These are phyloP conservation scores for Arthrobotrys megalospora DNA, from an alignment of 2,329 filamentous ascomycete genomes.

Conservation along the genomic window DNA sequence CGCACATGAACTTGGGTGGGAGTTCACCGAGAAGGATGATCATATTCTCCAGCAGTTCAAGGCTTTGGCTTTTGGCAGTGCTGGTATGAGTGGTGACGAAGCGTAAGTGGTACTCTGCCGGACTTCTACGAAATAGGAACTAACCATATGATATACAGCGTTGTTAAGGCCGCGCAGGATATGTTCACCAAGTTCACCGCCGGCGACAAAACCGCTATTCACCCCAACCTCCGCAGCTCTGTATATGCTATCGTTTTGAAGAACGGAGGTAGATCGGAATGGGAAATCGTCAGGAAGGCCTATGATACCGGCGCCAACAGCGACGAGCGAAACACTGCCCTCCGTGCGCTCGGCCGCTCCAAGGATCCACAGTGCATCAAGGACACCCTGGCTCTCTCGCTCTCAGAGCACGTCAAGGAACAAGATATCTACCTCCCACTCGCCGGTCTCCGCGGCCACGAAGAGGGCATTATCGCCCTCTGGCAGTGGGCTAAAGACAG, in stretches of 20 bases:
- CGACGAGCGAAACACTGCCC: slow-evolving; percentile 91
- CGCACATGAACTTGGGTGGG: slow-evolving; percentile 89
- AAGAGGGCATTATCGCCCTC: slow-evolving; percentile 82
- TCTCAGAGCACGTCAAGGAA: slow-evolving; percentile 66
- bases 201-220: slow-evolving; percentile 85
- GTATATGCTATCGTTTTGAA: slow-evolving; percentile 89
- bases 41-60: slow-evolving; percentile 97
- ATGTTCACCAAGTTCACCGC: slow-evolving; percentile 89
- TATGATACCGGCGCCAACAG: slow-evolving; percentile 82
- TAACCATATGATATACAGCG: slow-evolving; percentile 64
- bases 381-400: slow-evolving; percentile 81
- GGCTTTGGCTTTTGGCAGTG: slow-evolving; percentile 86
- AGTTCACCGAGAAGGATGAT: slow-evolving; percentile 85
- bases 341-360: slow-evolving; percentile 85
- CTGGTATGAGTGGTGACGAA: slow-evolving; percentile 85
- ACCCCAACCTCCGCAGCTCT: slow-evolving; percentile 89
- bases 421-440: slow-evolving; percentile 83
- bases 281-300: slow-evolving; percentile 81
- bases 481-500: slow-evolving; percentile 88
- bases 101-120: slow-evolving; percentile 65
- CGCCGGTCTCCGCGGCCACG: slow-evolving; percentile 81
- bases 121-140: not conserved
- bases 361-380: slow-evolving; percentile 84
- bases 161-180: slow-evolving; percentile 85
- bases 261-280: slow-evolving; percentile 88